phyloP scores from a whole-genome alignment of 2,329 filamentous ascomycete species.

The Aspergillus sp. region DNA sequence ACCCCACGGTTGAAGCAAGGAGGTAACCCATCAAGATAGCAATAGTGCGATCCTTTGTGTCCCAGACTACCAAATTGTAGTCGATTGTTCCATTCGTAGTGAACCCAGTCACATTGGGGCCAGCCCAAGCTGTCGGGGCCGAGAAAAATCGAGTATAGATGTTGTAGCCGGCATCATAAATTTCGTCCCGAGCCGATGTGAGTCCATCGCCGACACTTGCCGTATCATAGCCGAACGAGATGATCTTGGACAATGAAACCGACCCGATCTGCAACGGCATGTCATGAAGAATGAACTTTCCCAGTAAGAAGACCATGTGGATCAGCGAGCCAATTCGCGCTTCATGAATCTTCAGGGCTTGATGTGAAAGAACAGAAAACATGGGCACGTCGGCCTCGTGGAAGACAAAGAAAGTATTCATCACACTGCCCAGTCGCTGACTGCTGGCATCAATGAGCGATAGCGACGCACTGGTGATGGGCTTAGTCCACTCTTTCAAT shows the following conservation, averaged over 20 bases:
- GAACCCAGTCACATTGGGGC: slow-evolving; percentile 21
- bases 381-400: slow-evolving; percentile 66
- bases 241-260: slow-evolving; percentile 22
- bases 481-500: slow-evolving; percentile 34
- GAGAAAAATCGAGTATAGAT: slow-evolving; percentile 21
- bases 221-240: slow-evolving; percentile 22
- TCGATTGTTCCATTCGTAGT: slow-evolving; percentile 44
- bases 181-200: slow-evolving; percentile 19
- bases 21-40: slow-evolving; percentile 81
- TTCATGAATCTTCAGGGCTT: slow-evolving; percentile 64
- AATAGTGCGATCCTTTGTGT: slow-evolving; percentile 64
- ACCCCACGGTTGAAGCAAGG: slow-evolving; percentile 71
- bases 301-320: slow-evolving; percentile 37
- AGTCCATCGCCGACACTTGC: slow-evolving; percentile 18
- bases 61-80: slow-evolving; percentile 66
- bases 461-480: slow-evolving; percentile 41
- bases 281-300: slow-evolving; percentile 46
- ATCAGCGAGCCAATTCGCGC: slow-evolving; percentile 48
- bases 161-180: slow-evolving; percentile 23
- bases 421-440: slow-evolving; percentile 38
- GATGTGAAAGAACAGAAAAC: slow-evolving; percentile 75
- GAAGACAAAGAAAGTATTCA: slow-evolving; percentile 41
- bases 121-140: slow-evolving; percentile 29
- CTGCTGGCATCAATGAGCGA: slow-evolving; percentile 45
- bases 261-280: slow-evolving; percentile 35